Base-by-base conservation (phyloP, 306 rosid genomes). In the Morella rubra region DNA sequence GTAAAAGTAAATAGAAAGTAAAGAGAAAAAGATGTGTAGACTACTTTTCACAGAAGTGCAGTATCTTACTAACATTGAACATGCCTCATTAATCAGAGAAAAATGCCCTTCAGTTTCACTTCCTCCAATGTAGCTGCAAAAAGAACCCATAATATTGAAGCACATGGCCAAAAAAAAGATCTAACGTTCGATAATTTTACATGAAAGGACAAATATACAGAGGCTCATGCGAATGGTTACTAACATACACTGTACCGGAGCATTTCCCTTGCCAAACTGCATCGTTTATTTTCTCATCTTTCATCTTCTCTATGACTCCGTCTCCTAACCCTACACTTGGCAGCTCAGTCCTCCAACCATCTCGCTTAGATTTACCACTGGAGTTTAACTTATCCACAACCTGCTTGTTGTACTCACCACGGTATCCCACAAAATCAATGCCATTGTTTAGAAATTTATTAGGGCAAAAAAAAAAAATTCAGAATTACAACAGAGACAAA, bases 221-320 rank as follows among this genome's bases (percentile, higher is more conserved):
- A 40, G 15, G 4, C 46, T 49, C 71, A n/a, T 66, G 50, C 12
- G 0, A 42, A 42, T 44, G 27, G 51, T 77, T 72, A 50, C 77
- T 78, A 86, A 94, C 97, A 83, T 94, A 94, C 98, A 94, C 97
- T 85, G 98, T 90, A 84, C 98, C 98, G 60, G 97, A 94, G 89
- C 98, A 94, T 94, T 92, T 94, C 59, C 98, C 98, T 77, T 90
- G 95, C 98, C 98, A 94, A 81, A 51, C 85, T 37, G 72, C 90
- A 79, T 94, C 97, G 0, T 88, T 90, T 73, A 62, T 78, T 80
- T 94, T 94, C 86, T 90, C 96, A 51, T 86, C 89, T 58, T 83
- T 88, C 98, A 94, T 82, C 61, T 74, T 85, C 56, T 87, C 91
- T 50, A 94, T 72, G 84, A 89, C 92, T 77, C 76, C 89, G 42